Base-by-base conservation (phyloP, 495 filamentous ascomycete genomes). In the Aspergillus nanangensis region DNA sequence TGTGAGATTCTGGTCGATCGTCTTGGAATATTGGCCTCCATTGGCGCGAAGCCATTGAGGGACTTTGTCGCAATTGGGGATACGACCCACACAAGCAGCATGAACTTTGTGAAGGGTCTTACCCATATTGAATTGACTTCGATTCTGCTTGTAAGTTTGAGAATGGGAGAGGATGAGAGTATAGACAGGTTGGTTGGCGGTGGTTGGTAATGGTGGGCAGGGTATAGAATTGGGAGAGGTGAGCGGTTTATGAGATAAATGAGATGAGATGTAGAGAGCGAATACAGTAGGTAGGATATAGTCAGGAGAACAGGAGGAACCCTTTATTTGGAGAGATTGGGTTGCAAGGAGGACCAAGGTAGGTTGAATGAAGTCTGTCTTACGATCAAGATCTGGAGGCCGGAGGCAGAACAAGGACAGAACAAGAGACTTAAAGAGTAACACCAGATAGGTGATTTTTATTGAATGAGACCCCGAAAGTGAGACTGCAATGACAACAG, bases 11-110 rank as follows among this genome's bases (percentile, higher is more conserved):
- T 62, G 44, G 34, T 54, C 59, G 22, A 84, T 52, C 0, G 63
- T 60, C 13, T 54, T 41, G 0, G 67, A 53, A 46, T 70, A 76
- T 3, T 42, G 51, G 0, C 82, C 83, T 0, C 79, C 78, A 47
- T 82, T 70, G 4, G 45, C 41, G 11, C 62, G 58, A 13, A 85
- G 63, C 83, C 83, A 86, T 21, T 64, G 57, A 0, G 63, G 62
- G 11, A 86, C 69, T 13, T 77, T 68, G 4, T 69, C 61, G 2
- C 61, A 52, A 11, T 53, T 41, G 3, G 45, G 54, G 34, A 80
- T 71, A 4, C 73, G 67, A 5, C 76, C 78, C 1, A 60, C 53
- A 1, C 52, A 55, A 19, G 53, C 50, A 5, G 50, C 54, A 27
- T 55, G 38, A 13, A 71, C 41, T 2, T 55, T 58, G 14, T 56